Evolutionary conservation across 495 filamentous ascomycete genomes (phyloP).

Genomic region (Aspergillus sparsus): DNA sequence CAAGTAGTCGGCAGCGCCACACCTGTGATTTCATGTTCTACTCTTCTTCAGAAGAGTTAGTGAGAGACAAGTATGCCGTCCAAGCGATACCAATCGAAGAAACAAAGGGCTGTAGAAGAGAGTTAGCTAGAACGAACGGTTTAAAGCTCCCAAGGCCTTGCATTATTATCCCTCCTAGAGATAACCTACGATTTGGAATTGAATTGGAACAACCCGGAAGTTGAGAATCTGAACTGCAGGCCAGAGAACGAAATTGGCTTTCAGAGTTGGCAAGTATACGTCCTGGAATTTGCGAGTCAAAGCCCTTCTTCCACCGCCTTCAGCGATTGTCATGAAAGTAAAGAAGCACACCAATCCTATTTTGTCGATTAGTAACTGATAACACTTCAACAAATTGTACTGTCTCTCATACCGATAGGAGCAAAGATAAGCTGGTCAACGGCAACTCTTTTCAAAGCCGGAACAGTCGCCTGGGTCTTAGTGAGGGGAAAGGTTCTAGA

Average conservation of each 20-base stretch:
- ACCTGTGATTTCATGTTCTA: slow-evolving; percentile 18
- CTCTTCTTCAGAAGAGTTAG: slow-evolving; percentile 79
- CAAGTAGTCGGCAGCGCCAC: not conserved
- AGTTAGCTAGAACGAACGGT: slow-evolving; percentile 4
- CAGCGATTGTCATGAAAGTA: slow-evolving; percentile 92
- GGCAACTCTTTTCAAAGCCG: slow-evolving; percentile 84
- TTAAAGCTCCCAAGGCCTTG: not conserved
- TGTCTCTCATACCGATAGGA: slow-evolving; percentile 65
- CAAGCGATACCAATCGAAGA: slow-evolving; percentile 96
- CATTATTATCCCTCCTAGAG: not conserved
- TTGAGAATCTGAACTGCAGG: slow-evolving; percentile 95
- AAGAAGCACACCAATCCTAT: slow-evolving; percentile 88
- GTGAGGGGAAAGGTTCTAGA: slow-evolving; percentile 82
- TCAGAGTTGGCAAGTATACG: slow-evolving; percentile 89
- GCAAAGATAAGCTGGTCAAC: slow-evolving; percentile 97
- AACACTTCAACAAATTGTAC: not conserved
- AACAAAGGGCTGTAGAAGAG: slow-evolving; percentile 76
- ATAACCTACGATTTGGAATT: slow-evolving; percentile 89
- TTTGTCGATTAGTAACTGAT: slow-evolving; percentile 19
- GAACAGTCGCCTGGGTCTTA: slow-evolving; percentile 68
- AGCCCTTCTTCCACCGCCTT: slow-evolving; percentile 83
- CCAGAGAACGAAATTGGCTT: slow-evolving; percentile 97
- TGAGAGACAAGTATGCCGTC: slow-evolving; percentile 97
- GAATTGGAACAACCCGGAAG: slow-evolving; percentile 91
- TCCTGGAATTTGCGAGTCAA: slow-evolving; percentile 84